Evolutionary conservation across 163 green algal species (phyloP), one percentile per base, ranked within the genome.

Genomic region (Scenedesmus sp.): DNA sequence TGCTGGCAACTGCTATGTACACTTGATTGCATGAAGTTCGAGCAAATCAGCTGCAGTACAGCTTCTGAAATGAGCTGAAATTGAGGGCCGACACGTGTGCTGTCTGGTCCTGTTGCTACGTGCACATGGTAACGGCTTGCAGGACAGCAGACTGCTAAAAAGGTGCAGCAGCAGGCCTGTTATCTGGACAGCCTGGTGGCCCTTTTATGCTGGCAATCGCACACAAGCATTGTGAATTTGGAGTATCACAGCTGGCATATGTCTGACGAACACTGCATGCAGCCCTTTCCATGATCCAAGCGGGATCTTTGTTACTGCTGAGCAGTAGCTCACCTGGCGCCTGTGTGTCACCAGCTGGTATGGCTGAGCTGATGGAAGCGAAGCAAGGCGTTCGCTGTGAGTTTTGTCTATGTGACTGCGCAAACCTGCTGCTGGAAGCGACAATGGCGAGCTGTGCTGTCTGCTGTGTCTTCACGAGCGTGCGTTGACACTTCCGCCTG

Each of bases 331-430:
- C 65, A 76, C 65, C 65, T 40, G 65, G 30, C 59, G 59, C 59
- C 65, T 42, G 65, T 65, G 26, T 44, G 61, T 43, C 46, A n/a
- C 30, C 72, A 33, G 42, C 33, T 6, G 40, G 26, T 68, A 83
- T 90, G 6, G 85, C 44, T 78, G 85, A 85, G 43, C 44, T 90
- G 33, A 90, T 53, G 2, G 85, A 90, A 2, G 85, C 85, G 59
- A 90, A 90, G 70, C 85, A 70, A 43, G 78, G 85, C 35, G 22
- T 15, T 37, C 85, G 85, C 16, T 61, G 61, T 0, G 22, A n/a
- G 10, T 61, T 72, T 72, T 44, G 83, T 43, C 4, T 70, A 24
- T 84, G 79, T 37, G 42, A 59, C 30, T 35, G 79, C 42, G 10
- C 43, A 37, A 16, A 65, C 22, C 26, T 59, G 72, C 79, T 59